Conservation (phyloP, 305 asterid species). For the Solanum hybrid region DNA sequence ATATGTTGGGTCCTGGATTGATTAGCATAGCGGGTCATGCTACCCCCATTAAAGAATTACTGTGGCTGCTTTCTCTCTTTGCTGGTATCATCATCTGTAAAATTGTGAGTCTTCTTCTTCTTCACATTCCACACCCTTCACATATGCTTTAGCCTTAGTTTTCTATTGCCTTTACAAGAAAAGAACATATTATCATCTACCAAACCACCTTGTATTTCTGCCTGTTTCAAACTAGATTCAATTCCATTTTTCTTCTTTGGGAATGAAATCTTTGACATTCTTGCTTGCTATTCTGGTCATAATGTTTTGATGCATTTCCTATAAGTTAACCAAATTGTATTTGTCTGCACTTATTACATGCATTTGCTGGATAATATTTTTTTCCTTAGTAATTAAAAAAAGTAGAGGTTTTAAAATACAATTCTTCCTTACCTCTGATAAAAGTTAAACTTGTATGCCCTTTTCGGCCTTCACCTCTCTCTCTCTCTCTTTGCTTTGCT, state of each 20-base stretch:
- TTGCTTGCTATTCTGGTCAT: not conserved
- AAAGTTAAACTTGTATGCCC: not conserved
- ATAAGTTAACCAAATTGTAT: not conserved
- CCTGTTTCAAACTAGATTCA: not conserved
- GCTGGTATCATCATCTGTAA: slow-evolving; percentile 83
- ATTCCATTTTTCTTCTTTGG: not conserved
- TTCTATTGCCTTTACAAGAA: not conserved
- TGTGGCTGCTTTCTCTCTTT: slow-evolving; percentile 54
- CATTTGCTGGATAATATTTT: not conserved
- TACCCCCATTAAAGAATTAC: slow-evolving; percentile 41
- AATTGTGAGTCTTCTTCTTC: slow-evolving; percentile 37
- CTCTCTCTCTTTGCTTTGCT: not conserved
- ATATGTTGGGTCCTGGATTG: slow-evolving; percentile 28
- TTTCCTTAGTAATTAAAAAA: not conserved
- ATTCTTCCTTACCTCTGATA: not conserved
- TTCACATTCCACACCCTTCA: not conserved
- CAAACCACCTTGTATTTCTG: not conserved
- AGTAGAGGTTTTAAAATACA: not conserved
- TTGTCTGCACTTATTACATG: not conserved
- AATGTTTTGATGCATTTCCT: not conserved
- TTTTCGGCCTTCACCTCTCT: not conserved
- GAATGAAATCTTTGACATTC: not conserved
- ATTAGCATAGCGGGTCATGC: slow-evolving; percentile 33
- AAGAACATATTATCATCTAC: not conserved
- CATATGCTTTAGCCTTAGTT: not conserved